Evolutionary conservation across 805 yeast genomes (phyloP).

Genomic region (Kuraishia cidri): DNA sequence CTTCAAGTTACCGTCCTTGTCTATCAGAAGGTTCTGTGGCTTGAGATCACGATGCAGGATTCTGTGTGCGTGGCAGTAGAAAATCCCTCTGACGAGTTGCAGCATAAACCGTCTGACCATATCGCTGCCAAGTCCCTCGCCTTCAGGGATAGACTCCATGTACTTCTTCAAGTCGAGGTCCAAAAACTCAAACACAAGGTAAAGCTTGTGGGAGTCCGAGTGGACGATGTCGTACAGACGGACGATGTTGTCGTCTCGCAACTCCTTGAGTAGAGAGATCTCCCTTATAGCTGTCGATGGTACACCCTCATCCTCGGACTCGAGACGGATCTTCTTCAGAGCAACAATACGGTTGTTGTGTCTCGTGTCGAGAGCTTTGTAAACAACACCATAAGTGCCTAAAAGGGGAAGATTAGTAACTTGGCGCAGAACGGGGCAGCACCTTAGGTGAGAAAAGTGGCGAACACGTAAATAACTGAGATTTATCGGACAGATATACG

Average conservation of each 20-base stretch:
- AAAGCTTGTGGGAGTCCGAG: conserved; percentile 85
- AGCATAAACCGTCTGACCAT: conserved; percentile 90
- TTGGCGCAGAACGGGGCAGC: no score
- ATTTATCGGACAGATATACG: no score
- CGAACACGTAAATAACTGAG: no score
- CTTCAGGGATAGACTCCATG: conserved; percentile 92
- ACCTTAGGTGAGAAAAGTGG: no score
- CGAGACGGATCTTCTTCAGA: conserved; percentile 86
- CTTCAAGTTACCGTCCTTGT: conserved; percentile 91
- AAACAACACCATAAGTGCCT: conserved; percentile 96
- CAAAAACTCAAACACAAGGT: conserved; percentile 86
- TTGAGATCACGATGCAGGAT: conserved; percentile 93
- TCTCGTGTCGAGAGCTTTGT: conserved; percentile 84
- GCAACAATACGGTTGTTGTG: conserved; percentile 95
- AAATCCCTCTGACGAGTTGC: conserved; percentile 85
- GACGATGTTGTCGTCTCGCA: conserved; percentile 90
- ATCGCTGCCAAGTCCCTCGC: conserved; percentile 81
- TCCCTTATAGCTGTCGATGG: conserved; percentile 98
- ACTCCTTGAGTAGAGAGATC: conserved; percentile 86
- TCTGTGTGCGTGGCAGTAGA: conserved; percentile 90
- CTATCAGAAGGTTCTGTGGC: conserved; percentile 91
- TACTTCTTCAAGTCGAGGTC: conserved; percentile 93
- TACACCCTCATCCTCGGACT: conserved; percentile 96
- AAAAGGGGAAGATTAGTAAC: background rate
- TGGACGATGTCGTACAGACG: conserved; percentile 90